phyloP scores from a whole-genome alignment of 495 filamentous ascomycete species.

The Margaritispora aquatica region DNA sequence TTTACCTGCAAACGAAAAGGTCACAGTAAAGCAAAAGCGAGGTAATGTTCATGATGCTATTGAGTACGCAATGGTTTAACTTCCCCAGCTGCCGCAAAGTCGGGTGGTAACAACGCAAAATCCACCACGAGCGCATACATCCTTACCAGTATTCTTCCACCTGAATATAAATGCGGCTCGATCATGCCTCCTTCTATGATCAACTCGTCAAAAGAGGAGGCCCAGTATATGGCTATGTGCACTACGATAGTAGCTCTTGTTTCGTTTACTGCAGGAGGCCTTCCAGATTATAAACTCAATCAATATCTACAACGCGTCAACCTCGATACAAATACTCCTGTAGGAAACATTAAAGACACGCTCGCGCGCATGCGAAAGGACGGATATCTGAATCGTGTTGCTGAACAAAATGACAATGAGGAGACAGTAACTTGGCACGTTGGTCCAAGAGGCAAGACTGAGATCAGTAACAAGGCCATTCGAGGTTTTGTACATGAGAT shows the following conservation, averaged over 20 bases:
- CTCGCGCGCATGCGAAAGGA: slow-evolving; percentile 72
- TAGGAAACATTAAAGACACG: slow-evolving; percentile 70
- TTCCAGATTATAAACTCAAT: slow-evolving; percentile 66
- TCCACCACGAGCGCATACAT: slow-evolving; percentile 64
- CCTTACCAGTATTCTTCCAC: slow-evolving; percentile 63
- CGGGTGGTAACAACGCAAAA: slow-evolving; percentile 32
- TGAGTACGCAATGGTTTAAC: background rate
- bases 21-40: slow-evolving; percentile 66
- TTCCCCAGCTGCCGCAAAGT: slow-evolving; percentile 33
- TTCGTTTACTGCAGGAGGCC: slow-evolving; percentile 57
- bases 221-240: slow-evolving; percentile 73
- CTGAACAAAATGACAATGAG: slow-evolving; percentile 61
- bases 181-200: slow-evolving; percentile 65
- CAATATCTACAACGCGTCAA: slow-evolving; percentile 73
- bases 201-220: slow-evolving; percentile 58
- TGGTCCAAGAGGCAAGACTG: slow-evolving; percentile 78
- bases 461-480: slow-evolving; percentile 70
- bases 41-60: slow-evolving; percentile 27
- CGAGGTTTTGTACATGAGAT: slow-evolving; percentile 59
- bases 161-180: slow-evolving; percentile 50
- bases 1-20: slow-evolving; percentile 56
- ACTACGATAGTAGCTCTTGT: slow-evolving; percentile 75
- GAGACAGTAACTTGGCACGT: slow-evolving; percentile 72
- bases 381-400: slow-evolving; percentile 72
- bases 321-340: slow-evolving; percentile 63